Percentiles rank a stretch among this genome's conserved stretches.
These are phyloP conservation scores for Debaryomyces psychrophilus DNA, from an alignment of 1,139 yeast species.

Conservation along the genomic window DNA sequence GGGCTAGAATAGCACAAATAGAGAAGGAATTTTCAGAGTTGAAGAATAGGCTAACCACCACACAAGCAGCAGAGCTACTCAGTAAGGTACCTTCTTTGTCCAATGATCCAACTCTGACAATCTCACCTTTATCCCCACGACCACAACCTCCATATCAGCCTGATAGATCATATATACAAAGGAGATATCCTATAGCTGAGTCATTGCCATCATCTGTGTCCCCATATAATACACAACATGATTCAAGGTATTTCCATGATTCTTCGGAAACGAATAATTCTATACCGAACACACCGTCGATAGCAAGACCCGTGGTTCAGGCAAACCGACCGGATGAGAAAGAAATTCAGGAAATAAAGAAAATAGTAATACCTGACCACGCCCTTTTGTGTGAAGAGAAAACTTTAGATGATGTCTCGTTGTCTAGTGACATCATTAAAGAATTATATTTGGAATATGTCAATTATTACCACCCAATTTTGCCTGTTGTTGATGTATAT, in stretches of 20 bases:
- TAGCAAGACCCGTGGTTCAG: slow-evolving; percentile 19
- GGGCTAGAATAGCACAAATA: slow-evolving; percentile 82
- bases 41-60: slow-evolving; percentile 56
- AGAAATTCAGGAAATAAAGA: background rate
- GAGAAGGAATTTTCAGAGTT: slow-evolving; percentile 77
- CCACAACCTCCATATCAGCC: background rate
- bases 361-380: slow-evolving; percentile 24
- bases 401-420: slow-evolving; percentile 64
- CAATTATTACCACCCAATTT: slow-evolving; percentile 72
- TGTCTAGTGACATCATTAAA: slow-evolving; percentile 62
- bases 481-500: slow-evolving; percentile 83
- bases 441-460: slow-evolving; percentile 74
- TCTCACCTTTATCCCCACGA: slow-evolving; percentile 10
- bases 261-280: slow-evolving; percentile 29
- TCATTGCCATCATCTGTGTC: slow-evolving; percentile 13
- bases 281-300: slow-evolving; percentile 40
- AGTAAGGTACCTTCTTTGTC: slow-evolving; percentile 34
- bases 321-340: background rate
- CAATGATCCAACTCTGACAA: slow-evolving; percentile 1
- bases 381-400: slow-evolving; percentile 62
- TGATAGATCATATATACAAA: background rate
- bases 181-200: slow-evolving; percentile 7
- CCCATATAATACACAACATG: slow-evolving; percentile 9
- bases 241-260: slow-evolving; percentile 14
- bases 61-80: slow-evolving; percentile 53